Conservation (phyloP, 2,329 filamentous ascomycete species). For the Ophiostoma montium region DNA sequence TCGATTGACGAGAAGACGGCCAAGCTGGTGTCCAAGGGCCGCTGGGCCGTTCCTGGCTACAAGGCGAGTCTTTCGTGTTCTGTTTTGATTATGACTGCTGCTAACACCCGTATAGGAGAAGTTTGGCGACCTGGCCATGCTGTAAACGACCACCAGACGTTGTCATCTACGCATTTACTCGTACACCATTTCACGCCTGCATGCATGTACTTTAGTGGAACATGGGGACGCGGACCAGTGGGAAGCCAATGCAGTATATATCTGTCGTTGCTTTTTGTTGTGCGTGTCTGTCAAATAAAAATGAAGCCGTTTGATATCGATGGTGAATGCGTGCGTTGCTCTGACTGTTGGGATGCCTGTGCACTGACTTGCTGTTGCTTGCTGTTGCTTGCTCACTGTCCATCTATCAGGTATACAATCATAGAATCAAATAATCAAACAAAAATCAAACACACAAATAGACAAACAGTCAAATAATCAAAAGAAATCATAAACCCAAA, state of each 20-base stretch:
- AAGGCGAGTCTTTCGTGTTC: conserved; percentile 53
- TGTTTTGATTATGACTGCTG: conserved; percentile 1
- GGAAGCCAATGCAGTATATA: neutral
- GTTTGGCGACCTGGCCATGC: conserved; percentile 90
- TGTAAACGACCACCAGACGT: conserved; percentile 53
- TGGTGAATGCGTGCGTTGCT: no score
- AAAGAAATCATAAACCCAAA: no score
- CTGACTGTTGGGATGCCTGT: no score
- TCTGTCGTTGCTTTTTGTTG: neutral
- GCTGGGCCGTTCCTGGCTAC: conserved; percentile 97
- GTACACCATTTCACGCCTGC: conserved; percentile 18
- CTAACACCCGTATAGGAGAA: conserved; percentile 65
- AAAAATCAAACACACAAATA: no score
- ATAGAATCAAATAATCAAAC: no score
- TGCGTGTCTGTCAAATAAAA: neutral
- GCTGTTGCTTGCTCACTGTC: no score
- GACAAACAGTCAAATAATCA: no score
- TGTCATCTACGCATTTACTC: conserved; percentile 20
- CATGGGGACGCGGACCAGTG: conserved; percentile 17
- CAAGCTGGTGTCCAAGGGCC: conserved; percentile 90
- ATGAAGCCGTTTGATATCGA: no score
- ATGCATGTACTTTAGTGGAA: conserved; percentile 47
- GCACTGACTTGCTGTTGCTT: no score
- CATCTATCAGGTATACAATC: no score
- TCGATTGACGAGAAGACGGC: conserved; percentile 96